These are phyloP conservation scores for Lecanicillium sp. DNA, from an alignment of 2,329 filamentous ascomycete genomes.

Conservation along the genomic window DNA sequence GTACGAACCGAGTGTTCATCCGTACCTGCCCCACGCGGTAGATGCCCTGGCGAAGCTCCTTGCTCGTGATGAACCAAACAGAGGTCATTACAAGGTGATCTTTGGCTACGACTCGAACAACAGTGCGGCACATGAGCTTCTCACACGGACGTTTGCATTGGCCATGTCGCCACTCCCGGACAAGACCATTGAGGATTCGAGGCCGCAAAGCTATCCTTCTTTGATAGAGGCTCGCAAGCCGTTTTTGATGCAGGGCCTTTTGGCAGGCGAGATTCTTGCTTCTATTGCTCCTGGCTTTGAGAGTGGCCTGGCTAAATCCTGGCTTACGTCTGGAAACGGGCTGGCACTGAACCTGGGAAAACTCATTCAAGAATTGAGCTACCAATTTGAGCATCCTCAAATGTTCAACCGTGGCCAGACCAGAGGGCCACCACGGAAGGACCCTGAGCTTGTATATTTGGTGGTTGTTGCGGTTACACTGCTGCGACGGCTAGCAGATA, in stretches of 20 bases:
- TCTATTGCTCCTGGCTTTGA: conserved; percentile 67
- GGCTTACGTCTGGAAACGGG: conserved; percentile 77
- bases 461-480: conserved; percentile 61
- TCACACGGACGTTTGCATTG: conserved; percentile 81
- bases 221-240: conserved; percentile 80
- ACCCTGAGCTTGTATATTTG: conserved; percentile 52
- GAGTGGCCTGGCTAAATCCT: conserved; percentile 62
- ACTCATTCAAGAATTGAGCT: conserved; percentile 65
- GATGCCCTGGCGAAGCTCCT: conserved; percentile 88
- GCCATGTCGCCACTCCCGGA: conserved; percentile 82
- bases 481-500: conserved; percentile 61
- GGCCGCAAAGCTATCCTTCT: conserved; percentile 52
- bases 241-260: conserved; percentile 82
- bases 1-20: conserved; percentile 75
- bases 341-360: conserved; percentile 75
- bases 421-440: conserved; percentile 30
- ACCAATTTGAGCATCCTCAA: conserved; percentile 47
- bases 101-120: conserved; percentile 65
- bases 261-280: conserved; percentile 83
- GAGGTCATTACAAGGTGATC: conserved; percentile 73
- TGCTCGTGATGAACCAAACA: conserved; percentile 87
- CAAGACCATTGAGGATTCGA: conserved; percentile 39
- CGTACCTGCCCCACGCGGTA: conserved; percentile 82
- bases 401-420: conserved; percentile 22
- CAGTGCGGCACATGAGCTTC: conserved; percentile 63